Conservation (phyloP, 2,329 filamentous ascomycete species). For the Pseudopithomyces maydicus region DNA sequence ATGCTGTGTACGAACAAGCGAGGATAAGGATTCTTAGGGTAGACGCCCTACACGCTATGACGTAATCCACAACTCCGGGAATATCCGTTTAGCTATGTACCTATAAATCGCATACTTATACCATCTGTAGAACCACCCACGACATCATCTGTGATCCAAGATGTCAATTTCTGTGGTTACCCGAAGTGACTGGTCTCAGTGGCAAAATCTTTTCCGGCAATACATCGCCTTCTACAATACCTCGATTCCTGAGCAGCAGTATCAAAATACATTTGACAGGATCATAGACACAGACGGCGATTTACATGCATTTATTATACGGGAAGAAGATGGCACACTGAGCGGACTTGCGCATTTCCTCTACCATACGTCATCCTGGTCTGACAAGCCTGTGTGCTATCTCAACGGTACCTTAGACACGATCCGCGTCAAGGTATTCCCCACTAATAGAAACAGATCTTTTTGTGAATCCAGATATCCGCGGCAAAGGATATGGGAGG, state of each 20-base stretch:
- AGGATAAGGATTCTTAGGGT: no score
- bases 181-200: slow-evolving; percentile 3
- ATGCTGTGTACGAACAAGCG: no score
- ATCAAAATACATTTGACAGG: slow-evolving; percentile 12
- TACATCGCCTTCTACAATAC: slow-evolving; percentile 19
- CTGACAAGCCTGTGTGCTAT: slow-evolving; percentile 13
- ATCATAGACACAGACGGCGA: slow-evolving; percentile 8
- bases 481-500: slow-evolving; percentile 13
- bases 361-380: slow-evolving; percentile 13
- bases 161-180: neutral
- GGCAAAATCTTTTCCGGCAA: slow-evolving; percentile 13
- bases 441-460: slow-evolving; percentile 3
- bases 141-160: neutral
- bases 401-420: slow-evolving; percentile 8
- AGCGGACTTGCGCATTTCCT: slow-evolving; percentile 16
- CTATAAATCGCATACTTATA: no score
- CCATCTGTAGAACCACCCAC: no score
- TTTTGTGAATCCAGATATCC: slow-evolving; percentile 12
- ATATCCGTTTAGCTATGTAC: no score
- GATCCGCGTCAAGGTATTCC: neutral
- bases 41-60: no score
- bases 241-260: slow-evolving; percentile 13
- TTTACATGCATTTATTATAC: slow-evolving; percentile 7
- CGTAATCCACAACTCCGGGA: no score
- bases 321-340: slow-evolving; percentile 8